These are phyloP conservation scores for Malassezia slooffiae DNA, from an alignment of 1,284 basidiomycete genomes.

Conservation along the genomic window DNA sequence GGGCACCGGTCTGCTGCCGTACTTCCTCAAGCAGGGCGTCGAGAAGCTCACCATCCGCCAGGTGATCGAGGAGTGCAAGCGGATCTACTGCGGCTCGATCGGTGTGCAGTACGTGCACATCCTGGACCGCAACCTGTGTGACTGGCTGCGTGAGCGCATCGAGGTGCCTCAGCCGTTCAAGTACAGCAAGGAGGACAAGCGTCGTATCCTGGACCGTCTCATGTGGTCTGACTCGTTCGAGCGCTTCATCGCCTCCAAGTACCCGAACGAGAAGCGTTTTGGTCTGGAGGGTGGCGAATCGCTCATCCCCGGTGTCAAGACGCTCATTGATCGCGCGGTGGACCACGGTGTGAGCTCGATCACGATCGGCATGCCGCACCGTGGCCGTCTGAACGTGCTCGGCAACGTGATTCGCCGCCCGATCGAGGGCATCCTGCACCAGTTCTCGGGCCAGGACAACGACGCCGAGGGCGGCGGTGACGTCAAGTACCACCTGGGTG, in stretches of 20 bases:
- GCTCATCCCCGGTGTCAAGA: constrained; percentile 98
- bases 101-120: constrained; percentile 98
- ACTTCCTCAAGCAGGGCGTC: constrained; percentile 71
- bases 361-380: constrained; percentile 98
- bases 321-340: constrained; percentile 87
- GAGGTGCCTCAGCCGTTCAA: constrained; percentile 97
- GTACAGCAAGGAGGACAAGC: constrained; percentile 94
- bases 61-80: constrained; percentile 80
- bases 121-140: constrained; percentile 93
- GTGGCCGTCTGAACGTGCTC: constrained; percentile 92
- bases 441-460: constrained; percentile 60
- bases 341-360: constrained; percentile 90
- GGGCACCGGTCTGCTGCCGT: constrained; percentile 87
- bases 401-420: constrained; percentile 98
- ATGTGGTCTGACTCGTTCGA: constrained; percentile 99
- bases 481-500: constrained; percentile 96
- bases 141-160: constrained; percentile 95
- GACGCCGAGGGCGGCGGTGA: constrained; percentile 65
- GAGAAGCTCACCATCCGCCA: constrained; percentile 81
- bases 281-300: constrained; percentile 97
- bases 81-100: constrained; percentile 89
- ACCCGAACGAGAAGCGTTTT: constrained; percentile 99
- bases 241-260: constrained; percentile 95
- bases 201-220: constrained; percentile 94
- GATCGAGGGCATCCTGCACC: constrained; percentile 93